Conservation (phyloP, 2,329 filamentous ascomycete species). For the Aaosphaeria pasadenensis region DNA sequence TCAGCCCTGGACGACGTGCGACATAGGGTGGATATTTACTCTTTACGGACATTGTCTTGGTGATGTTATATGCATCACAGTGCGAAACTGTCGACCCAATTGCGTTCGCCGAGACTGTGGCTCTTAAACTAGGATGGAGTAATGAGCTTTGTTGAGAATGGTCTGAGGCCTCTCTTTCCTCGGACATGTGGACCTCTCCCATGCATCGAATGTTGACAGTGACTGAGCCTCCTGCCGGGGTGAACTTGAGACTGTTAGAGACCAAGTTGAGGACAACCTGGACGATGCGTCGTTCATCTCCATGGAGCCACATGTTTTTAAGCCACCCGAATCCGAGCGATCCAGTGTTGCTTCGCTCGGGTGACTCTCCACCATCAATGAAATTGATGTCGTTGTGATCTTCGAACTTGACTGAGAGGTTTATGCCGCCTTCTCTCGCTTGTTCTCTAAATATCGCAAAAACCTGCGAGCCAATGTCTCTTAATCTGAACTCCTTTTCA, state of each 20-base stretch:
- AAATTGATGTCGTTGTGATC: conserved; percentile 43
- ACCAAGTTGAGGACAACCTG: conserved; percentile 94
- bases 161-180: conserved; percentile 46
- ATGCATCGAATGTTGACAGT: conserved; percentile 72
- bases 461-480: conserved; percentile 81
- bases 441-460: conserved; percentile 87
- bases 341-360: conserved; percentile 57
- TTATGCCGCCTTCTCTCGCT: conserved; percentile 73
- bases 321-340: conserved; percentile 66
- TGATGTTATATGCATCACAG: conserved; percentile 35
- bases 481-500: conserved; percentile 78
- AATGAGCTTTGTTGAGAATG: conserved; percentile 41
- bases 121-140: conserved; percentile 30
- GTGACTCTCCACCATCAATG: conserved; percentile 36
- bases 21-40: conserved; percentile 32
- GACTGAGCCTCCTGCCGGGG: conserved; percentile 71
- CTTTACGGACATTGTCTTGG: conserved; percentile 45
- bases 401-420: conserved; percentile 70
- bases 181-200: conserved; percentile 51
- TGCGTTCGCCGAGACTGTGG: conserved; percentile 28
- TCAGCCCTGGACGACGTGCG: conserved; percentile 32
- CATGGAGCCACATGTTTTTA: conserved; percentile 85
- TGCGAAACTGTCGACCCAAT: conserved; percentile 21
- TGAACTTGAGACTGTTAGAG: conserved; percentile 90
- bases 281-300: conserved; percentile 86